Conservation (phyloP, 2,329 filamentous ascomycete species). For the Phialophora chinensis region DNA sequence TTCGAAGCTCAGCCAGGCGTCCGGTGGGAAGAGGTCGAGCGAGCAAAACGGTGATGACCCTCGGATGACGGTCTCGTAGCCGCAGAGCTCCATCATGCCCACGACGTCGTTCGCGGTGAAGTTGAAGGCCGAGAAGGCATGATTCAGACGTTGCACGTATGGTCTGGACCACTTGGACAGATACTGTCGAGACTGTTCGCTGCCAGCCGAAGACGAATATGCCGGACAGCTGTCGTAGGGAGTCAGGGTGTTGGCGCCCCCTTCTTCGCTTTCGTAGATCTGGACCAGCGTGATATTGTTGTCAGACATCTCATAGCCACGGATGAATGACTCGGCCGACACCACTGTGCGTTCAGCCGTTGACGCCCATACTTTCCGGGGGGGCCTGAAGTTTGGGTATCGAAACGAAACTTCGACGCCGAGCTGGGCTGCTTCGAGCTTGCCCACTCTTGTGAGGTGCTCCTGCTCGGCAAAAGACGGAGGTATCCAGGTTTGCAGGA, state of each 20-base stretch:
- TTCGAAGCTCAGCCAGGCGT: constrained; percentile 71
- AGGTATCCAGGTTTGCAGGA: constrained; percentile 62
- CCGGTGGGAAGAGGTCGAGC: constrained; percentile 62
- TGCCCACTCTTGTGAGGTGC: constrained; percentile 66
- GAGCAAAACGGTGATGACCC: constrained; percentile 68
- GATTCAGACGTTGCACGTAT: constrained; percentile 63
- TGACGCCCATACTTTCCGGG: constrained; percentile 65
- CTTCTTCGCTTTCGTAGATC: constrained; percentile 62
- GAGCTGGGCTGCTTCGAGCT: constrained; percentile 64
- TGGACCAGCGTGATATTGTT: constrained; percentile 61
- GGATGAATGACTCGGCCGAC: constrained; percentile 64
- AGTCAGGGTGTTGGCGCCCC: constrained; percentile 66
- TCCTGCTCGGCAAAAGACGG: constrained; percentile 65
- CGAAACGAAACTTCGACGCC: constrained; percentile 65
- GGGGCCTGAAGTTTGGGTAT: constrained; percentile 61
- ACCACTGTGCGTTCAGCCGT: constrained; percentile 67
- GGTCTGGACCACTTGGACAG: constrained; percentile 64
- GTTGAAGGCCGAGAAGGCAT: constrained; percentile 63
- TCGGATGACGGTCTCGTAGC: constrained; percentile 69
- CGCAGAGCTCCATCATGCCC: constrained; percentile 70
- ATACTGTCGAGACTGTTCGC: constrained; percentile 59
- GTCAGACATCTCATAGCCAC: constrained; percentile 61
- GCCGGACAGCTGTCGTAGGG: constrained; percentile 69
- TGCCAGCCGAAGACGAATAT: constrained; percentile 64
- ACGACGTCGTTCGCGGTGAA: constrained; percentile 68